Percentiles rank a stretch among this genome's conserved stretches.
These are phyloP conservation scores for Juncus effusus DNA, from an alignment of 176 grass and related monocot genomes.

Conservation along the genomic window DNA sequence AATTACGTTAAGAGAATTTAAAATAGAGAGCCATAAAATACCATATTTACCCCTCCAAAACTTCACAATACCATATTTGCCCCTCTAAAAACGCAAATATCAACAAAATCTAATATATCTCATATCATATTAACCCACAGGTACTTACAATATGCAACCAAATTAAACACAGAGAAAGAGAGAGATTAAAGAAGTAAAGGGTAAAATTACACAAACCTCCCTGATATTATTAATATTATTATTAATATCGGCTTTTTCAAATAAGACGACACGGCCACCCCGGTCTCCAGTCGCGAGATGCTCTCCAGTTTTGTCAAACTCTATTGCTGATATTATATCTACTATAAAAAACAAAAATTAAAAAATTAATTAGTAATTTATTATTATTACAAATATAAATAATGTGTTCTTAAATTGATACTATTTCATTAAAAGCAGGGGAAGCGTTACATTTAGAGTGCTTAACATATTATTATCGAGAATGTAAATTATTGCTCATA, in stretches of 20 bases:
- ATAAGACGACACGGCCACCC: slow-evolving; percentile 85
- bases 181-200: slow-evolving; percentile 22
- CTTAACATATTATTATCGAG: too few relatives aligned
- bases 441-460: too few relatives aligned
- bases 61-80: too few relatives aligned
- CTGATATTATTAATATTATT: slow-evolving; percentile 4
- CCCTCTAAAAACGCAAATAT: too few relatives aligned
- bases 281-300: slow-evolving; percentile 94
- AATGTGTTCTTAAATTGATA: too few relatives aligned
- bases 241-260: slow-evolving; percentile 65
- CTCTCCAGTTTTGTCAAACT: slow-evolving; percentile 90
- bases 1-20: too few relatives aligned
- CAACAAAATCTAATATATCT: not conserved
- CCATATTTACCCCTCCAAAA: too few relatives aligned
- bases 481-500: too few relatives aligned
- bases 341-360: slow-evolving; percentile 50
- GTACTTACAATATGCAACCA: slow-evolving; percentile 20
- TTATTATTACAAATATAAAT: too few relatives aligned
- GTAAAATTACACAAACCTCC: slow-evolving; percentile 48
- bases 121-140: not conserved
- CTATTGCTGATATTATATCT: slow-evolving; percentile 91
- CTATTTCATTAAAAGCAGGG: too few relatives aligned
- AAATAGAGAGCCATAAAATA: too few relatives aligned
- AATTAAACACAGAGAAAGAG: slow-evolving; percentile 20
- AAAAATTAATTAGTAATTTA: slow-evolving; percentile 4